Base-by-base conservation (phyloP, 1,139 yeast species). In the Suhomyces bokatorum region DNA sequence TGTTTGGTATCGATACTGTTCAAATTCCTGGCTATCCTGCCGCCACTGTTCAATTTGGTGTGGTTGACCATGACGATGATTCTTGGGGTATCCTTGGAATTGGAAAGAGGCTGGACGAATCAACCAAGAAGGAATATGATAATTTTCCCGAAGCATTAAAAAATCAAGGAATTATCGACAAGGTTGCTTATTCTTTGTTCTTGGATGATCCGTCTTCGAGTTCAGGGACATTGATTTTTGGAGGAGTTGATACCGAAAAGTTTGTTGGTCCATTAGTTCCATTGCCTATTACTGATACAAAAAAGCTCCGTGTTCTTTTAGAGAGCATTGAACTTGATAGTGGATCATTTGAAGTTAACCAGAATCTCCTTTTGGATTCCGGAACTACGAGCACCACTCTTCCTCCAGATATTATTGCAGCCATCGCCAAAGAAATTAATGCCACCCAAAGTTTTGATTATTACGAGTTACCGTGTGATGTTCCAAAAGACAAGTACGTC, bases 41-140 rank as follows among this genome's bases (percentile, higher is more conserved):
- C 30, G 50, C 57, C 12, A 72, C 73, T 11, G 65, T 71, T 4
- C 60, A 63, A 15, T 73, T 83, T 53, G 90, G 85, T 2, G 76
- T 80, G 13, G 85, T 84, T 17, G 74, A 75, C 52, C 55, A 59
- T 31, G 66, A 85, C 3, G 75, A 75, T 52, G 75, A 83, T 8
- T 60, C 72, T 5, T 71, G 72, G 44, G 85, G 85, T 41, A 84
- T 83, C 26, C 63, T 82, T 36, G 89, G 88, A 27, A 77, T 83
- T 47, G 86, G 86, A 3, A 26, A 29, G 27, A 14, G 10, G 20
- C 15, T 20, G 22, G 24, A 14, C 3, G 35, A 33, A 10, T 14
- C 28, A 11, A 6, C 29, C 14, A 11, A 13, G 14, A 7, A 11
- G 11, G 27, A 24, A n/a, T 42, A 42, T 15, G 22, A 33, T 14